These are phyloP conservation scores for Bryum argenteum DNA, from an alignment of 225 moss, liverwort and hornwort species.

Conservation along the genomic window DNA sequence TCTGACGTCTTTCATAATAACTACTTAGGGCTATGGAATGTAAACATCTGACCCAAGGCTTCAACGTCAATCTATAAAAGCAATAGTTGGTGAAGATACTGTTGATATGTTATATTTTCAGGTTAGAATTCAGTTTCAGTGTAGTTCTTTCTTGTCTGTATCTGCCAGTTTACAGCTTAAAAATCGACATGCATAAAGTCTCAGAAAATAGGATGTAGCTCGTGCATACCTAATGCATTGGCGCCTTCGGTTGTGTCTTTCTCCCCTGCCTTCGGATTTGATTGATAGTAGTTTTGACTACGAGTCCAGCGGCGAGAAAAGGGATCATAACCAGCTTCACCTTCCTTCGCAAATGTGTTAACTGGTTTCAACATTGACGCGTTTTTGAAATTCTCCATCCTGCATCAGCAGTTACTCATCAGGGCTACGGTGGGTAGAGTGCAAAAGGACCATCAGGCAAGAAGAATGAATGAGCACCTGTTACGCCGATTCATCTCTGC, in stretches of 20 bases:
- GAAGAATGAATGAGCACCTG: conserved; percentile 33
- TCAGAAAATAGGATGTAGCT: background rate
- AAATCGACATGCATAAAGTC: background rate
- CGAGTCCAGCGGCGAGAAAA: conserved; percentile 99
- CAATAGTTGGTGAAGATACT: too few species aligned
- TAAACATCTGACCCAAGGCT: too few species aligned
- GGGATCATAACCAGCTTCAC: conserved; percentile 98
- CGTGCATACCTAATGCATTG: conserved; percentile 38
- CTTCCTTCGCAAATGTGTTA: conserved; percentile 93
- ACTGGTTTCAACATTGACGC: conserved; percentile 95
- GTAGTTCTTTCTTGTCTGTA: conserved; percentile 5
- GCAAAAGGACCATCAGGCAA: conserved; percentile 7
- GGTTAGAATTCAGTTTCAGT: background rate
- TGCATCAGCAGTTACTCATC: conserved; percentile 34
- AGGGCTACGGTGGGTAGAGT: background rate
- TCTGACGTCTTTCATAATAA: too few species aligned
- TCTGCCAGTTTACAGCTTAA: background rate
- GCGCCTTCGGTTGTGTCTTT: conserved; percentile 53
- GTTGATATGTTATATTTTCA: too few species aligned
- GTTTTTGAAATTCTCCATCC: conserved; percentile 97
- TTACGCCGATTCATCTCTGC: conserved; percentile 98
- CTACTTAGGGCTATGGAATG: too few species aligned
- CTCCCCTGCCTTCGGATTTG: conserved; percentile 70
- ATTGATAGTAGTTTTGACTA: conserved; percentile 96
- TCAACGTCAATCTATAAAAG: too few species aligned